Evolutionary conservation across 352 stramenopile genomes (phyloP).

Genomic region (Phytophthora fragariaefolia): DNA sequence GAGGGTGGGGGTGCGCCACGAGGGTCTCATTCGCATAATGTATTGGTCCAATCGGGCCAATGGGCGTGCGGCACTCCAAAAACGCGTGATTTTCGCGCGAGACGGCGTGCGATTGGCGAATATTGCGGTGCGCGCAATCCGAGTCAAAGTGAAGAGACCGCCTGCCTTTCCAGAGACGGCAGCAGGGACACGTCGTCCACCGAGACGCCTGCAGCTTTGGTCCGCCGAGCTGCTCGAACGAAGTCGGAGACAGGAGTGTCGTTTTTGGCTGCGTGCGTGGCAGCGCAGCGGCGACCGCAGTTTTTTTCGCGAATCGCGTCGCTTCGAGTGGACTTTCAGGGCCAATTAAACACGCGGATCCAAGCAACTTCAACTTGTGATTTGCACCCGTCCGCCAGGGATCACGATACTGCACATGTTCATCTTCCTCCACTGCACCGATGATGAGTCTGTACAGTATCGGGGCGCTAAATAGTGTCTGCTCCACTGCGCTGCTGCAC

Average conservation of each 20-base stretch:
- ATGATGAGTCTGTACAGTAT: too few relatives aligned
- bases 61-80: background rate
- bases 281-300: background rate
- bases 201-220: slow-evolving; percentile 5
- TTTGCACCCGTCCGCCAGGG: background rate
- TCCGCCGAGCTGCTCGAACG: background rate
- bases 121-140: slow-evolving; percentile 20
- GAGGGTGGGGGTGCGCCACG: background rate
- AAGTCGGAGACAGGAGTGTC: background rate
- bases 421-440: background rate
- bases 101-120: slow-evolving; percentile 19
- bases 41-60: background rate
- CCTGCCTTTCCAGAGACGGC: slow-evolving; percentile 4
- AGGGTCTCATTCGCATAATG: background rate
- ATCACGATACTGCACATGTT: background rate
- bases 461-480: too few relatives aligned
- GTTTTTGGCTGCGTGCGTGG: background rate
- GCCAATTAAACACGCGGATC: slow-evolving; percentile 12
- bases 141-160: slow-evolving; percentile 3
- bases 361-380: slow-evolving; percentile 22
- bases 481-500: too few relatives aligned
- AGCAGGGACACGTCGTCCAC: slow-evolving; percentile 8
- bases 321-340: background rate
- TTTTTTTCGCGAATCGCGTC: slow-evolving; percentile 4
- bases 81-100: background rate